Percentiles rank a stretch among this genome's conserved stretches.
Evolutionary conservation across 192 early-diverging fungal species (phyloP).

Genomic region (Helicostylum pulchrum): DNA sequence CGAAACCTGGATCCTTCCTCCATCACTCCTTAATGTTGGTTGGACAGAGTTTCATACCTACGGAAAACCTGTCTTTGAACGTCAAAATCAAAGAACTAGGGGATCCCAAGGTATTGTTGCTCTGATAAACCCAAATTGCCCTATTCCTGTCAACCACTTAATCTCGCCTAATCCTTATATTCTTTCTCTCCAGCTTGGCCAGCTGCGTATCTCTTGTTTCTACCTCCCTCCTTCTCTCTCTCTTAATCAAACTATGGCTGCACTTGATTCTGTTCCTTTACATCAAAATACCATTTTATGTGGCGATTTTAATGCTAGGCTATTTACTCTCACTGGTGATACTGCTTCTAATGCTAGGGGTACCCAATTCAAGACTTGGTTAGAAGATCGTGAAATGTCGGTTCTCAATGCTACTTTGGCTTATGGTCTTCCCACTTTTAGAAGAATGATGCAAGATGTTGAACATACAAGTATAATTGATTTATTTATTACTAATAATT

Average conservation of each 20-base stretch:
- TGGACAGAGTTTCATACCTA: slow-evolving; percentile 20
- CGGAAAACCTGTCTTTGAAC: slow-evolving; percentile 3
- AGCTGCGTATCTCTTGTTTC: neutral
- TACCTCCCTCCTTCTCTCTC: neutral
- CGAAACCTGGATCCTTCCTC: slow-evolving; percentile 27
- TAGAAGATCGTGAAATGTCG: no score
- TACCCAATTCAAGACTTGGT: no score
- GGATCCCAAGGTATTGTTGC: slow-evolving; percentile 16
- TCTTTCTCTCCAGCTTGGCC: no score
- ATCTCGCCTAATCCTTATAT: neutral
- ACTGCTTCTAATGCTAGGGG: no score
- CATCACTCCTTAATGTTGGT: slow-evolving; percentile 7
- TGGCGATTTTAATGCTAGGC: slow-evolving; percentile 20
- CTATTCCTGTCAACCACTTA: neutral
- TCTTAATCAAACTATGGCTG: neutral
- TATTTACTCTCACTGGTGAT: slow-evolving; percentile 2
- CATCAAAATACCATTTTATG: slow-evolving; percentile 16
- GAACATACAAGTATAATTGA: no score
- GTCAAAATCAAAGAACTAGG: neutral
- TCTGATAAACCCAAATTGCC: slow-evolving; percentile 12
- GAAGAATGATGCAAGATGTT: no score
- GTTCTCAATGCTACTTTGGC: no score
- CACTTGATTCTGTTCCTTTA: slow-evolving; percentile 13
- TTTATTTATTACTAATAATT: no score
- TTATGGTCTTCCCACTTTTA: no score